These are phyloP conservation scores for Quercus agrifolia DNA, from an alignment of 306 rosid genomes.

Conservation along the genomic window DNA sequence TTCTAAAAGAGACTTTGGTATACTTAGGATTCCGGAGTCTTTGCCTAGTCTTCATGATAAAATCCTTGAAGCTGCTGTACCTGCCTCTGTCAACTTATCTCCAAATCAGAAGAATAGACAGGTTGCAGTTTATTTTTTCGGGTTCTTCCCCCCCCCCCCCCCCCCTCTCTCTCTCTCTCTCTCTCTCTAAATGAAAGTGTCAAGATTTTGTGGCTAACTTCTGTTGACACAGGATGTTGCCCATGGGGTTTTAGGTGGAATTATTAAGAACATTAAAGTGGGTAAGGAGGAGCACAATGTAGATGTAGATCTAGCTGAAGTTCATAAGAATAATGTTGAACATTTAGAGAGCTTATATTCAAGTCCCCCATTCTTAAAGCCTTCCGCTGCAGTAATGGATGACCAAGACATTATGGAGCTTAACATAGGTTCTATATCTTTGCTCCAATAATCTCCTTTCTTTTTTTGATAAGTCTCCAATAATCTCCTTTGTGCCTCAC, in stretches of 20 bases:
- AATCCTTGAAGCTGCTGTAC: conserved; percentile 67
- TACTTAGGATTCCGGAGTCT: conserved; percentile 61
- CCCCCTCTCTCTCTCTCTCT: conserved; percentile 11
- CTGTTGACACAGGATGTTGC: conserved; percentile 41
- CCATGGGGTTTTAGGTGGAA: conserved; percentile 39
- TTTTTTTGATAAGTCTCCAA: conserved; percentile 2
- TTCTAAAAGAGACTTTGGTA: not conserved
- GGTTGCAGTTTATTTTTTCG: conserved; percentile 37
- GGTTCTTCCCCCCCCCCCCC: conserved; percentile 21
- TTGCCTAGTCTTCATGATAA: conserved; percentile 73
- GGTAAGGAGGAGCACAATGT: conserved; percentile 30
- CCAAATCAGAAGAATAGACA: conserved; percentile 48
- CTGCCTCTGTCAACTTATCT: conserved; percentile 37
- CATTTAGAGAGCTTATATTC: conserved; percentile 67
- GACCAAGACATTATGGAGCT: conserved; percentile 39
- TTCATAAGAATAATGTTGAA: conserved; percentile 19
- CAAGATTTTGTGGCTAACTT: conserved; percentile 23
- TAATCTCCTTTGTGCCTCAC: conserved; percentile 6
- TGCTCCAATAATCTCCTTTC: conserved; percentile 17
- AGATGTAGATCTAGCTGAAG: conserved; percentile 25
- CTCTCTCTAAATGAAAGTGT: conserved; percentile 13
- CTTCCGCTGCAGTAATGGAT: conserved; percentile 37
- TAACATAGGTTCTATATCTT: conserved; percentile 52
- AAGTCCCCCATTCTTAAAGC: conserved; percentile 79
- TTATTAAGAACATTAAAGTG: conserved; percentile 40